Conservation (phyloP, 805 yeast species). For the Wickerhamomyces queroliae region DNA sequence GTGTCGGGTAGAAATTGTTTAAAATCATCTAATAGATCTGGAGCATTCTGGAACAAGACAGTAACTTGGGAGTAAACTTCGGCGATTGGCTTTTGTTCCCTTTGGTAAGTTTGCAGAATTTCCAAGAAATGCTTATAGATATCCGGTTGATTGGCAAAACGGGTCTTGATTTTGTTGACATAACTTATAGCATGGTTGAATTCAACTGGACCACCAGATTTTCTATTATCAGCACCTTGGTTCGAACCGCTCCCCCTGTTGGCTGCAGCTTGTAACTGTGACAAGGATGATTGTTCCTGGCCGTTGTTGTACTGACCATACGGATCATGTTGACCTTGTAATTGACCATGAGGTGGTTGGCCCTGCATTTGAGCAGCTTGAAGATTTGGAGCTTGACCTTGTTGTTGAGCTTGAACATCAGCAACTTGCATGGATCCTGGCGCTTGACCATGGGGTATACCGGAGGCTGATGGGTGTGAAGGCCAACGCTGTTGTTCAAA, state of each 20-base stretch:
- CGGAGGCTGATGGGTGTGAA: slow-evolving; percentile 4
- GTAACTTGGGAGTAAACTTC: slow-evolving; percentile 96
- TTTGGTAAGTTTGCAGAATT: slow-evolving; percentile 91
- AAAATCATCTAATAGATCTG: slow-evolving; percentile 91
- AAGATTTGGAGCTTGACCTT: slow-evolving; percentile 15
- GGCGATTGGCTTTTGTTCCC: slow-evolving; percentile 91
- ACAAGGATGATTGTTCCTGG: slow-evolving; percentile 19
- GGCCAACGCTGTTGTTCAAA: slow-evolving; percentile 8
- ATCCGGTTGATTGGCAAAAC: slow-evolving; percentile 92
- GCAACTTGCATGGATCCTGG: slow-evolving; percentile 8
- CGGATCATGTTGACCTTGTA: slow-evolving; percentile 14
- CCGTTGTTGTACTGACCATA: slow-evolving; percentile 7
- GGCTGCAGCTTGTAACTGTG: slow-evolving; percentile 34
- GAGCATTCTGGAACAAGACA: slow-evolving; percentile 82
- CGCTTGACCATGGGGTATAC: slow-evolving; percentile 2
- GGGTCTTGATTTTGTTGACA: slow-evolving; percentile 91
- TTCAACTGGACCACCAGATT: slow-evolving; percentile 66
- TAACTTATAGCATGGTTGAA: slow-evolving; percentile 96
- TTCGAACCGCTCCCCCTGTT: slow-evolving; percentile 17
- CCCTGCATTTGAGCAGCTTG: slow-evolving; percentile 17
- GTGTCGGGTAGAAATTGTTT: slow-evolving; percentile 89
- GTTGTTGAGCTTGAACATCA: slow-evolving; percentile 13
- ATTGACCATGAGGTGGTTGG: slow-evolving; percentile 7
- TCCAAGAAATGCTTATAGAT: slow-evolving; percentile 93
- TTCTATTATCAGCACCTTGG: slow-evolving; percentile 6